A percentile compares a stretch with the other conserved stretches of the same genome.
Conservation (phyloP, 2,329 filamentous ascomycete genomes). For the Shiraia sp. region DNA sequence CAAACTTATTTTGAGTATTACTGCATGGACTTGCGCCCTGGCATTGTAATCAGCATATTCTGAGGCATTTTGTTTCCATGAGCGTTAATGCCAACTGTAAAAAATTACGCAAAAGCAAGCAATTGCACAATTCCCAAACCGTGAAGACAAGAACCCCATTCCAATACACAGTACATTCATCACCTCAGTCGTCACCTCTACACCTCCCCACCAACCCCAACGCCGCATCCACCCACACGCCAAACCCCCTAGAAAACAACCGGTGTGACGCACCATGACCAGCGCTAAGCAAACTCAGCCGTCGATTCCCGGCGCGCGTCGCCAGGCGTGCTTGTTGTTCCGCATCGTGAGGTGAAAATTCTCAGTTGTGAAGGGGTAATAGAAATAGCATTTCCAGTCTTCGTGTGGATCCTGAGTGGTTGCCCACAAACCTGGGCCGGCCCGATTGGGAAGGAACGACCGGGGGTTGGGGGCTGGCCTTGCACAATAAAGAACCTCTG, state of each 20-base stretch:
- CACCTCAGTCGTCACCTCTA: no score
- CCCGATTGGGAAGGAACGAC: constrained; percentile 16
- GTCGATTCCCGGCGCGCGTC: not conserved
- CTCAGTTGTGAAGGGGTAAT: constrained; percentile 47
- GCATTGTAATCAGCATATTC: not conserved
- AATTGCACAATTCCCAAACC: no score
- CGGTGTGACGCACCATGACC: not conserved
- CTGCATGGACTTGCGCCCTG: not conserved
- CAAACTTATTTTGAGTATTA: not conserved
- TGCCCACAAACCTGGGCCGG: constrained; percentile 11
- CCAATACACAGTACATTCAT: no score
- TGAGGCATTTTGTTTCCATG: not conserved
- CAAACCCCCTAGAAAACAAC: not conserved
- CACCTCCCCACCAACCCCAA: no score
- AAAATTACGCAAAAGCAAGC: no score
- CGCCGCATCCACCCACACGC: no score
- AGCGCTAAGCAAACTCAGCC: not conserved
- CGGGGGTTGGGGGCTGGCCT: not conserved
- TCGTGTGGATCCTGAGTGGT: constrained; percentile 16
- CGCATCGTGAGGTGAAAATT: constrained; percentile 22
- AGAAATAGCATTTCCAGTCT: constrained; percentile 12
- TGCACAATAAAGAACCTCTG: constrained; percentile 1
- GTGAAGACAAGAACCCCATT: no score
- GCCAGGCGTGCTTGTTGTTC: not conserved
- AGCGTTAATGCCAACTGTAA: no score